Percentiles rank a stretch among this genome's conserved stretches.
phyloP scores from a whole-genome alignment of 2,329 filamentous ascomycete genomes.

The Cladosporium colombiae region DNA sequence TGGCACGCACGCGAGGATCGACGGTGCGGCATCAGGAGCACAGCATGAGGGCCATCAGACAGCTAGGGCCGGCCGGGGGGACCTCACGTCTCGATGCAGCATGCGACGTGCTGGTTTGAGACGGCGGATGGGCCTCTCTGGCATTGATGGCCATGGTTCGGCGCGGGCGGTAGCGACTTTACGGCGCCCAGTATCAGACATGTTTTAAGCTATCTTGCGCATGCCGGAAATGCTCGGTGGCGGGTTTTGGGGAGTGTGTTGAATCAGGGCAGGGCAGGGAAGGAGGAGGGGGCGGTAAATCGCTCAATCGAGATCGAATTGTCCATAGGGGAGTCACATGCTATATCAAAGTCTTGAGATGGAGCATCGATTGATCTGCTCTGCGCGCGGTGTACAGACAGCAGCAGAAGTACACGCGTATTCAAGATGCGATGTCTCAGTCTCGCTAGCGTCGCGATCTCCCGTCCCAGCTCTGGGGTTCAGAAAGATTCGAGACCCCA shows the following conservation, averaged over 20 bases:
- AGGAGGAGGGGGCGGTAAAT: background rate
- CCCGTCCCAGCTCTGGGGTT: conserved; percentile 12
- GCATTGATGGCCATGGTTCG: background rate
- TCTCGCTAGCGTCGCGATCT: conserved; percentile 11
- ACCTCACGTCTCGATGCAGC: conserved; percentile 15
- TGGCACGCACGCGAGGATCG: conserved; percentile 21
- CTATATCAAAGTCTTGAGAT: background rate
- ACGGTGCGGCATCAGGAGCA: conserved; percentile 16
- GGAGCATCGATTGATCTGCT: background rate
- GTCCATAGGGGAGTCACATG: background rate
- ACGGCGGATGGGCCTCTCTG: background rate
- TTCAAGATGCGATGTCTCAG: background rate
- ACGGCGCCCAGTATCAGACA: conserved; percentile 11
- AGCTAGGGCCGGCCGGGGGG: background rate
- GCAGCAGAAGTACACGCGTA: background rate
- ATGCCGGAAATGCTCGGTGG: conserved; percentile 12
- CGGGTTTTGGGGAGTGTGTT: background rate
- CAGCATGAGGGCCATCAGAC: conserved; percentile 8
- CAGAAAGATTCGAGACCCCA: conserved; percentile 6
- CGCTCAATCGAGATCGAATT: background rate
- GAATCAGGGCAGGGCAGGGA: background rate
- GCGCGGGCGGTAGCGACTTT: conserved; percentile 12
- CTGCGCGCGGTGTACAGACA: background rate
- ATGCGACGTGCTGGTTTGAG: background rate
- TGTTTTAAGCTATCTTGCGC: conserved; percentile 6